phyloP scores from a whole-genome alignment of 2,329 filamentous ascomycete genomes.

The Aciculosporium take region DNA sequence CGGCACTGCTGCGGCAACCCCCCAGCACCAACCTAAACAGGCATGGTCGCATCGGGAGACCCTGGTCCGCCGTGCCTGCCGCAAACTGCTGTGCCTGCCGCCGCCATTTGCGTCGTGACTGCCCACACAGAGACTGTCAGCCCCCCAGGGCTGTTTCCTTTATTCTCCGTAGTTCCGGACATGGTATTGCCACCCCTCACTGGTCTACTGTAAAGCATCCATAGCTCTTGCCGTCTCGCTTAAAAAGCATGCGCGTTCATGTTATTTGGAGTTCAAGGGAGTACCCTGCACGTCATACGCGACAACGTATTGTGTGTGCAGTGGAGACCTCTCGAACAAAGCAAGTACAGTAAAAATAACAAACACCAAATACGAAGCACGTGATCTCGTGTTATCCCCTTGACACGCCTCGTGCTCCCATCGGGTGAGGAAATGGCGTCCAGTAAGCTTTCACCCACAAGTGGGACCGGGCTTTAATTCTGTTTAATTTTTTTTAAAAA shows the following conservation, averaged over 20 bases:
- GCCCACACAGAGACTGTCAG: no score
- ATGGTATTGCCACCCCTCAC: neutral
- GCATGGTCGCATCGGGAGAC: neutral
- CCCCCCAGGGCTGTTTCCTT: neutral
- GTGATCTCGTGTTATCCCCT: constrained; percentile 2
- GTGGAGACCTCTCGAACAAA: neutral
- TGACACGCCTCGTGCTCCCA: no score
- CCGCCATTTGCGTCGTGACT: no score
- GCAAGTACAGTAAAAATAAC: neutral
- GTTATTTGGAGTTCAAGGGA: no score
- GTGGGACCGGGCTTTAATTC: no score
- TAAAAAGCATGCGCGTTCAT: neutral
- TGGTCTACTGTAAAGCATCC: neutral
- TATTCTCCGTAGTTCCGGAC: neutral
- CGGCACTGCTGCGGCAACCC: no score
- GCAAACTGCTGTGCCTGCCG: no score
- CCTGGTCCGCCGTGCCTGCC: neutral
- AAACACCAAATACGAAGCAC: neutral
- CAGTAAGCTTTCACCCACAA: no score
- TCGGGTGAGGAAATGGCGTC: no score
- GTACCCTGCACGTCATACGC: neutral
- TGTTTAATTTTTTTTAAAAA: no score
- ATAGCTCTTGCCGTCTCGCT: neutral
- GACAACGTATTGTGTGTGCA: neutral
- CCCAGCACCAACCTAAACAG: neutral